phyloP scores from a whole-genome alignment of 2,329 filamentous ascomycete genomes.

The Clonostachys sp. region DNA sequence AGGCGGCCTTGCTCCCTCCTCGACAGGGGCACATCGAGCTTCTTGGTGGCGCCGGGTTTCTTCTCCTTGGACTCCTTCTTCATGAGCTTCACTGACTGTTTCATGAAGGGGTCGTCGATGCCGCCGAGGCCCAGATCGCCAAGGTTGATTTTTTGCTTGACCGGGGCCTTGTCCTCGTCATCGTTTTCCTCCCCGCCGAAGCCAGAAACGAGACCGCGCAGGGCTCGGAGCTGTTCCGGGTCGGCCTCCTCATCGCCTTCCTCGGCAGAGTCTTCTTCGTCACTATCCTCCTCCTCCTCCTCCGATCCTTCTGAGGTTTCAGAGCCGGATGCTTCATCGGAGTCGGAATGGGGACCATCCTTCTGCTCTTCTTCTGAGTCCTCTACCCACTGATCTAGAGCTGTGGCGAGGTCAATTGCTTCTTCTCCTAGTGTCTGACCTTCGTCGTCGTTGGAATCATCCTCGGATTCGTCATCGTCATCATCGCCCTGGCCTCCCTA shows the following conservation, averaged over 20 bases:
- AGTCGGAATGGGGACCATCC: conserved; percentile 27
- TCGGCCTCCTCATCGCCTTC: conserved; percentile 39
- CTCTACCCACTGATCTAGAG: conserved; percentile 50
- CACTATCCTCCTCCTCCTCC: conserved; percentile 42
- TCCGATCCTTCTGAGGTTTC: conserved; percentile 35
- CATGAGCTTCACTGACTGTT: conserved; percentile 74
- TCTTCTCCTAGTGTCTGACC: conserved; percentile 54
- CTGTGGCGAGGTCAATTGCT: conserved; percentile 54
- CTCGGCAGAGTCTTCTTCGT: conserved; percentile 44
- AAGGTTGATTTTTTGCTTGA: conserved; percentile 65
- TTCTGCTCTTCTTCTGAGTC: conserved; percentile 43
- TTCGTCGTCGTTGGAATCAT: conserved; percentile 46
- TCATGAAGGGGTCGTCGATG: conserved; percentile 69
- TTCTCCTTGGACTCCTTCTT: conserved; percentile 54
- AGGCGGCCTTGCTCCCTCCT: conserved; percentile 83
- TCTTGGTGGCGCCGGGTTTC: conserved; percentile 47
- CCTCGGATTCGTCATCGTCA: conserved; percentile 55
- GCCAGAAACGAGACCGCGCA: conserved; percentile 65
- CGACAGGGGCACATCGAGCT: conserved; percentile 76
- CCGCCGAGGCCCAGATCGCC: conserved; percentile 69
- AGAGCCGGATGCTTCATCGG: conserved; percentile 30
- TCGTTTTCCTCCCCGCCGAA: conserved; percentile 60
- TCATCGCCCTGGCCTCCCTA: background rate
- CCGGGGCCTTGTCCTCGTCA: conserved; percentile 30
- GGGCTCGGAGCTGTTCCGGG: conserved; percentile 56